phyloP scores from a whole-genome alignment of 148 eudicot genomes.

The Suaeda aralocaspica region DNA sequence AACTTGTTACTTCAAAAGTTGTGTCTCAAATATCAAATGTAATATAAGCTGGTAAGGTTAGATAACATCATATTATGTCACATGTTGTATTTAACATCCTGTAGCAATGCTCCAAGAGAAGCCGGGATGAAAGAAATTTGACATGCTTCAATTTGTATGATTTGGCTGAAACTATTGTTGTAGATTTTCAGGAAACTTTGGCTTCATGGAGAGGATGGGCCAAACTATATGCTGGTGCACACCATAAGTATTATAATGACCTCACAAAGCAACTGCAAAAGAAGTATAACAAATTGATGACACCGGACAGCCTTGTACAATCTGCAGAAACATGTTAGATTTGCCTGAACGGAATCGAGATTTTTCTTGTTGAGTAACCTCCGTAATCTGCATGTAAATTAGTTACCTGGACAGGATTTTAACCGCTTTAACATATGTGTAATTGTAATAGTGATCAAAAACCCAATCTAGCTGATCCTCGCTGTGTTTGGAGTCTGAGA shows the following conservation, averaged over 20 bases:
- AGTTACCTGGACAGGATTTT: neutral
- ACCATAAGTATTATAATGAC: slow-evolving; percentile 93
- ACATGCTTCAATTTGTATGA: neutral
- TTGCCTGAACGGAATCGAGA: slow-evolving; percentile 71
- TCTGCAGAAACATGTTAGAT: slow-evolving; percentile 97
- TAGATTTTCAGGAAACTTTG: slow-evolving; percentile 71
- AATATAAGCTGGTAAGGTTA: no score
- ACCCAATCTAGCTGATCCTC: slow-evolving; percentile 87
- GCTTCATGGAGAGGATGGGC: slow-evolving; percentile 67
- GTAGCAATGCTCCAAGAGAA: neutral
- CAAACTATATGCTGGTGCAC: slow-evolving; percentile 93
- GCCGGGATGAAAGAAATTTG: neutral
- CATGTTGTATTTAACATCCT: no score
- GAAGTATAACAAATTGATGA: slow-evolving; percentile 73
- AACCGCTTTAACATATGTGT: neutral
- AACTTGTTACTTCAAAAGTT: no score
- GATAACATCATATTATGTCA: no score
- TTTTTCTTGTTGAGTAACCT: slow-evolving; percentile 61
- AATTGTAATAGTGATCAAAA: slow-evolving; percentile 50
- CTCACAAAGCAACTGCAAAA: slow-evolving; percentile 84
- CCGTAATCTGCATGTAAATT: neutral
- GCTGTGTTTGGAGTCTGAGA: slow-evolving; percentile 86
- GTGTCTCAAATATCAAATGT: no score
- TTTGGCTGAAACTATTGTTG: neutral
- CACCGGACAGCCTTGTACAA: slow-evolving; percentile 75